Evolutionary conservation across 805 yeast genomes (phyloP).

Genomic region (Cyberlindnera subsufficiens): DNA sequence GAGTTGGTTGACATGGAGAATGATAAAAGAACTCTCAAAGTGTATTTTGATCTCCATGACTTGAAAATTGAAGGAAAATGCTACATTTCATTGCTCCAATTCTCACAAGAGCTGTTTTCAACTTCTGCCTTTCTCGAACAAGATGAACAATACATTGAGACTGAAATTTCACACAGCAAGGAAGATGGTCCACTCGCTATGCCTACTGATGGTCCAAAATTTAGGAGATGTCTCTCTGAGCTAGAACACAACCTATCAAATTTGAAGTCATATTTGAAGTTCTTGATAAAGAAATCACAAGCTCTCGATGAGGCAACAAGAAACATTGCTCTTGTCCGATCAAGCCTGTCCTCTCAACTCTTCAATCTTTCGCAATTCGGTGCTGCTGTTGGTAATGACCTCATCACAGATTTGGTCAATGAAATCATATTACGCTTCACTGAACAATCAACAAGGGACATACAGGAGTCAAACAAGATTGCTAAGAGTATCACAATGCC

Average conservation of each 20-base stretch:
- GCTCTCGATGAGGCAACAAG: conserved; percentile 15
- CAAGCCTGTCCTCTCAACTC: conserved; percentile 12
- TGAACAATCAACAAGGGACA: conserved; percentile 16
- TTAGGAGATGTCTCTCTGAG: conserved; percentile 3
- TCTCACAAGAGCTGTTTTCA: too few species aligned
- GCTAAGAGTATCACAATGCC: conserved; percentile 15
- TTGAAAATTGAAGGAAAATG: too few species aligned
- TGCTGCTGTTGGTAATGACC: conserved; percentile 3
- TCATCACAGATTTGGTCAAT: conserved; percentile 9
- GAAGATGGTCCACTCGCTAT: conserved; percentile 7
- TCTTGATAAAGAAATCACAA: conserved; percentile 15
- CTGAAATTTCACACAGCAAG: too few species aligned
- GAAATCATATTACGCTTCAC: conserved; percentile 13
- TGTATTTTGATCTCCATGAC: too few species aligned
- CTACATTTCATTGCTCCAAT: too few species aligned
- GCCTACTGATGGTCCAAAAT: conserved; percentile 8
- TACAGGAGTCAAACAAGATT: conserved; percentile 15
- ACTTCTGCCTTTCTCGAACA: too few species aligned
- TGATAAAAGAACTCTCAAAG: too few species aligned
- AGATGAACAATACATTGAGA: too few species aligned
- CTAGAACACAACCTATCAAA: conserved; percentile 8
- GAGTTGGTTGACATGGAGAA: too few species aligned
- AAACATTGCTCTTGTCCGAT: conserved; percentile 15
- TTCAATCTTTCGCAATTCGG: conserved; percentile 12
- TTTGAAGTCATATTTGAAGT: conserved; percentile 9